These are phyloP conservation scores for Botrytis galanthina DNA, from an alignment of 2,329 filamentous ascomycete genomes.

Conservation along the genomic window DNA sequence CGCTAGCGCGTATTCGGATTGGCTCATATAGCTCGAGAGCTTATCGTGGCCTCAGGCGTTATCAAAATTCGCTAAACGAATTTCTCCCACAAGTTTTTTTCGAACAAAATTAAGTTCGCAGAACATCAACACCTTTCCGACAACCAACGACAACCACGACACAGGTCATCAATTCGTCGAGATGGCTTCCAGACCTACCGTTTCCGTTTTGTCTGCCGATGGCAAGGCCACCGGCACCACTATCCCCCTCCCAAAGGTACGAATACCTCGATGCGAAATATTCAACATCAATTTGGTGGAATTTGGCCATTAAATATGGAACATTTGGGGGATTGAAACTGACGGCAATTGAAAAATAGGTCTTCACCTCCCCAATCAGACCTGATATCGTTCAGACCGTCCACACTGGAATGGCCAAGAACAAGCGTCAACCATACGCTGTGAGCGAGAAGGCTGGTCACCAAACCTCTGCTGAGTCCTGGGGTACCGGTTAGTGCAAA, in stretches of 20 bases:
- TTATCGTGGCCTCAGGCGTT: slow-evolving; percentile 4
- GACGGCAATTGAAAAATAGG: slow-evolving; percentile 43
- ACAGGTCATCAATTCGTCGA: slow-evolving; percentile 36
- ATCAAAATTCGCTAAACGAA: slow-evolving; percentile 18
- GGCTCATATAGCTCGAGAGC: background rate
- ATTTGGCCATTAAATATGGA: background rate
- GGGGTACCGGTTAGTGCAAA: slow-evolving; percentile 86
- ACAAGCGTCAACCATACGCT: slow-evolving; percentile 99
- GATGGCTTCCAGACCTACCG: slow-evolving; percentile 95
- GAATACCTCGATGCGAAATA: slow-evolving; percentile 18
- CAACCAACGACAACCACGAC: slow-evolving; percentile 33
- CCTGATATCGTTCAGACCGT: slow-evolving; percentile 95
- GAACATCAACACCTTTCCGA: slow-evolving; percentile 19
- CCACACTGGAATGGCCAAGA: slow-evolving; percentile 99
- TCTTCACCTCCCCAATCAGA: slow-evolving; percentile 97
- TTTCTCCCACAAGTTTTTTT: slow-evolving; percentile 15
- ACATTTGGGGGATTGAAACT: slow-evolving; percentile 26
- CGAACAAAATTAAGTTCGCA: slow-evolving; percentile 7
- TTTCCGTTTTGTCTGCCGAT: slow-evolving; percentile 96
- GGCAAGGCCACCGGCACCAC: slow-evolving; percentile 87
- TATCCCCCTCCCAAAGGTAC: slow-evolving; percentile 76
- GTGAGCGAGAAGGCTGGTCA: slow-evolving; percentile 99
- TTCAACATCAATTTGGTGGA: slow-evolving; percentile 6
- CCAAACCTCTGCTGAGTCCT: slow-evolving; percentile 99
- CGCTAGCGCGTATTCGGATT: background rate